Evolutionary conservation across 2,329 filamentous ascomycete genomes (phyloP).

Genomic region (Paraphoma sp.): DNA sequence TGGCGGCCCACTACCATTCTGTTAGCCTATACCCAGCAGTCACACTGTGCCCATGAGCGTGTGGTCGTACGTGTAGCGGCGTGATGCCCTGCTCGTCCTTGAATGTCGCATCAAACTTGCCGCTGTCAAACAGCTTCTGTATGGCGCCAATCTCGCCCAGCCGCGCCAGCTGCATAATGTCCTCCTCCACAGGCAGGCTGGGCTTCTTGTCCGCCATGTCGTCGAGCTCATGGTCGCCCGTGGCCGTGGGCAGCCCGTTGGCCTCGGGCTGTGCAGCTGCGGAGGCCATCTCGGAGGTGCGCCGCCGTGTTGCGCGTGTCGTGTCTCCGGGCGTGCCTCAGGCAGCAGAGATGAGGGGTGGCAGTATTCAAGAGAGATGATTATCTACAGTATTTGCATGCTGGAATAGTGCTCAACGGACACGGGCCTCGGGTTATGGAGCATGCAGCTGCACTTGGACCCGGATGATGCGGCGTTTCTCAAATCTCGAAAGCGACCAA

Average conservation of each 20-base stretch:
- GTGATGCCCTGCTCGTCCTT: conserved; percentile 93
- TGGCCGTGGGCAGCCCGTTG: conserved; percentile 25
- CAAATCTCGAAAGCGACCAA: conserved; percentile 23
- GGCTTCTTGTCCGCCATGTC: conserved; percentile 45
- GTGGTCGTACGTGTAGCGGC: conserved; percentile 77
- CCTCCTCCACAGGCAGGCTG: conserved; percentile 66
- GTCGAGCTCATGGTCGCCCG: conserved; percentile 44
- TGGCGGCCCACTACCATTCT: conserved; percentile 83
- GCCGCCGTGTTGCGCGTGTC: conserved; percentile 7
- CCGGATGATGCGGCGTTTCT: conserved; percentile 23
- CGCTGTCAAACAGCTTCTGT: conserved; percentile 85
- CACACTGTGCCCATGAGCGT: neutral
- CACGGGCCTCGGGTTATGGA: neutral
- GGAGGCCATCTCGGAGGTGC: conserved; percentile 38
- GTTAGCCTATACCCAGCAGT: conserved; percentile 11
- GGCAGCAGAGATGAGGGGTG: neutral
- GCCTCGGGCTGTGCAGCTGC: conserved; percentile 22
- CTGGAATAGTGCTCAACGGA: conserved; percentile 1
- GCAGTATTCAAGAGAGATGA: neutral
- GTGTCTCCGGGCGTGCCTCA: neutral
- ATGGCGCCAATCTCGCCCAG: conserved; percentile 86
- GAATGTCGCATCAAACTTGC: conserved; percentile 82
- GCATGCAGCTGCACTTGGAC: neutral
- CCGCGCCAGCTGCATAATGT: conserved; percentile 95
- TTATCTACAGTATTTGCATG: conserved; percentile 17